A percentile compares a stretch with the other conserved stretches of the same genome.
Evolutionary conservation across 1,284 basidiomycete species (phyloP).

Genomic region (Irpex sp.): DNA sequence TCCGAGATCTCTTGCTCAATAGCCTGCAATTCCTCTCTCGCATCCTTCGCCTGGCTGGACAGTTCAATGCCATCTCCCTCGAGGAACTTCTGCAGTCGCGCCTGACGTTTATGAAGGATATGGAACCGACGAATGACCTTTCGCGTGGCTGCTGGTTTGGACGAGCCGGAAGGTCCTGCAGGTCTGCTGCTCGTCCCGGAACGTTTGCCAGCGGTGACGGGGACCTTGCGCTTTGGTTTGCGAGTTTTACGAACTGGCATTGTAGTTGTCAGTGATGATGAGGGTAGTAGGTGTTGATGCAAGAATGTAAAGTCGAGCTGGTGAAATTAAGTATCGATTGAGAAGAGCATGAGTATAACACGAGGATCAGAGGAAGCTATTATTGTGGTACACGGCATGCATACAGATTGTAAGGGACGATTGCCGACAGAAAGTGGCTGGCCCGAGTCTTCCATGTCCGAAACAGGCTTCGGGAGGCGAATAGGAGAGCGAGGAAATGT

Average conservation of each 20-base stretch:
- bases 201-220: conserved; percentile 4
- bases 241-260: conserved; percentile 10
- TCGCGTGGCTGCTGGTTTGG: conserved; percentile 53
- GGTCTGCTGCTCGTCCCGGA: neutral
- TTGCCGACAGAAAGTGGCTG: too few relatives aligned
- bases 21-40: conserved; percentile 35
- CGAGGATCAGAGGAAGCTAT: neutral
- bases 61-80: conserved; percentile 5
- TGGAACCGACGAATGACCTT: conserved; percentile 69
- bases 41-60: conserved; percentile 7
- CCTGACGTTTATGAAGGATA: conserved; percentile 57
- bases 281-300: neutral
- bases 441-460: too few relatives aligned
- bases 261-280: neutral
- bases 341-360: neutral
- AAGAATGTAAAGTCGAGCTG: neutral
- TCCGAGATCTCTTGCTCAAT: conserved; percentile 59
- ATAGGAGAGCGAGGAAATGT: too few relatives aligned
- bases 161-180: conserved; percentile 22
- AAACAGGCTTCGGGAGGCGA: too few relatives aligned
- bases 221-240: conserved; percentile 10
- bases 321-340: neutral
- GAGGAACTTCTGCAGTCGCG: conserved; percentile 38
- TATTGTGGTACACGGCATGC: neutral
- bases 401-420: neutral